Base-by-base conservation (phyloP, 2,329 filamentous ascomycete genomes). In the Ophiostoma quercus region DNA sequence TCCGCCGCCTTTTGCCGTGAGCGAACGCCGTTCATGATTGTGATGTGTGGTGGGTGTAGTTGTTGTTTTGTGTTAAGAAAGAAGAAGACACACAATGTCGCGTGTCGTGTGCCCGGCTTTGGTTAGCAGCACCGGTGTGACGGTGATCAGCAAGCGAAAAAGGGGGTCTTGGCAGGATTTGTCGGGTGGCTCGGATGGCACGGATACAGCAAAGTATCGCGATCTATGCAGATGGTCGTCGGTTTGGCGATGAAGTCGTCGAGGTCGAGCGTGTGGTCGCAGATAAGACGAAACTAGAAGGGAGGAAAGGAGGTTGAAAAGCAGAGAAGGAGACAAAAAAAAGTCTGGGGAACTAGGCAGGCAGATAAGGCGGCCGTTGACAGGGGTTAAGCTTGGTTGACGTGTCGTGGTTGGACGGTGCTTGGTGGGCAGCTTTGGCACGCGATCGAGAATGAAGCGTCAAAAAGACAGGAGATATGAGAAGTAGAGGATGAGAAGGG, bases 1-100 rank as follows among this genome's bases (percentile, higher is more conserved):
- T 77, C 73, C 66, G 72, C 74, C 25, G 74, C 73, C 72, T 76
- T 74, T 63, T 74, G 73, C 69, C 76, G 74, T 57, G 74, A 76
- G 69, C 74, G 75, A 62, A 75, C 72, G 71, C 75, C 76, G 22
- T 76, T 69, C 76, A 77, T 77, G 19, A 5, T 37, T 62, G 14
- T 62, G 25, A 22, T 66, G 22, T 62, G 14, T 62, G 25, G 39
- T 66, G 22, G n/a, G 25, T 41, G 65, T 25, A 16, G 14, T 16
- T 37, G 63, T 32, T 66, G 47, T 47, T n/a, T 47, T 37, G 37
- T 66, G 34, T 62, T 65, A 1, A 29, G 11, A 54, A 9, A 14
- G 16, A 57, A 4, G 12, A 41, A 66, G 19, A 25, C 63, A 43
- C 25, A 29, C n/a, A 43, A 43, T 22, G n/a, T 29, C 66, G 41